Base-by-base conservation (phyloP, 306 rosid species). In the Casuarina cunninghamiana region DNA sequence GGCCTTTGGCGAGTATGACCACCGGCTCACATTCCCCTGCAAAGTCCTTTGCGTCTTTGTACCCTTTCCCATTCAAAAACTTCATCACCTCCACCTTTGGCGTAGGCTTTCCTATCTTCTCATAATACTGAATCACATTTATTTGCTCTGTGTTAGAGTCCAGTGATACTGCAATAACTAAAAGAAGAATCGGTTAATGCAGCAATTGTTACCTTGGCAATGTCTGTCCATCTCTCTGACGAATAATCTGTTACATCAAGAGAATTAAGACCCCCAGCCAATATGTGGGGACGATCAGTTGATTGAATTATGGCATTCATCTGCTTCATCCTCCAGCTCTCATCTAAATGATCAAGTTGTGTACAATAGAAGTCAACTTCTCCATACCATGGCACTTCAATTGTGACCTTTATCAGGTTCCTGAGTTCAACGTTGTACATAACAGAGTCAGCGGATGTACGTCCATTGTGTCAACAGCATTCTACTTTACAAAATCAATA, bases 291-390 rank as follows among this genome's bases (percentile, higher is more conserved):
- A 81, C 89, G 77, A 32, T 93, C 96, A 77, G 81, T 86, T 73
- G 90, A 87, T 48, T 84, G 89, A 41, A 86, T 81, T 77, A 90
- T 86, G 57, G 94, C 87, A 73, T 89, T 79, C 3, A 93, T 91
- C 58, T 93, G 97, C 85, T 87, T 93, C 97, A 91, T 93, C 79
- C 97, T 93, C 97, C 97, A 93, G 82, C 74, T 86, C 83, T 93
- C 97, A 86, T 93, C 96, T 53, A 93, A 81, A 86, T 93, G 97
- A 35, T 93, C 97, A 63, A 93, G 94, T 83, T 93, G 97, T 53
- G 97, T 93, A 76, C 91, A 90, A 83, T 89, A 89, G 13, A 93
- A 77, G 80, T 87, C 89, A 55, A 93, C 81, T 77, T 93, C 97
- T 57, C 97, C 97, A 4, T 83, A 86, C 89, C 96, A 78, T 1